Base-by-base conservation (phyloP, 495 filamentous ascomycete species). In the Aspergillus sclerotiicarbonarius region DNA sequence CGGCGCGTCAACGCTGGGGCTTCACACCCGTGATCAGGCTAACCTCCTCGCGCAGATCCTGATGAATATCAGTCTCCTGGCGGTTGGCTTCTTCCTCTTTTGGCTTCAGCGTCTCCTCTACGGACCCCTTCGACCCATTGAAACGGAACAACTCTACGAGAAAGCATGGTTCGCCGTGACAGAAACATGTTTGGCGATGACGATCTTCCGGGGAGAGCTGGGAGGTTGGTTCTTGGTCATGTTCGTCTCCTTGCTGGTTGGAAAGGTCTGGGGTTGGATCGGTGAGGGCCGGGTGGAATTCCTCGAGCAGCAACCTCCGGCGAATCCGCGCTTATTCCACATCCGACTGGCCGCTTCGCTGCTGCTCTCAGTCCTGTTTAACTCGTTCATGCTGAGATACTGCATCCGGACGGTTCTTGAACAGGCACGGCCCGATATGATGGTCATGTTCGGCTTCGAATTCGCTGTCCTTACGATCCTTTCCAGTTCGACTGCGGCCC, bases 381-480 rank as follows among this genome's bases (percentile, higher is more conserved):
- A 95, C 70, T 66, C 82, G 21, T 87, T 81, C 61, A 83, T 98
- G 75, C 79, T 97, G 57, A 78, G 74, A 21, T 96, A 97, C 67
- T 87, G 87, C 58, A 76, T 96, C 63, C 80, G 84, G 9, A 90
- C 88, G 2, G 92, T 98, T 25, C 84, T 96, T 18, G 82, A 88
- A 45, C 85, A 91, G 59, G 90, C 94, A 0, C 84, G 90, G 18
- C 92, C 94, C 0, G 92, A 94, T 53, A 97, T 98, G 90, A 98
- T 98, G 95, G 90, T 98, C 55, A 98, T 98, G 92, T 98, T 98
- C 67, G 86, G 92, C 16, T 98, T 98, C 64, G 94, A 98, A 70
- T 98, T 98, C 63, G 91, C 92, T 12, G 84, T 98, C 57, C 73
- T 98, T 57, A 77, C 84, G 4, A 86, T 95, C 10, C 84, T 85